Conservation (phyloP, 495 filamentous ascomycete genomes). For the Penicillium coffeae region DNA sequence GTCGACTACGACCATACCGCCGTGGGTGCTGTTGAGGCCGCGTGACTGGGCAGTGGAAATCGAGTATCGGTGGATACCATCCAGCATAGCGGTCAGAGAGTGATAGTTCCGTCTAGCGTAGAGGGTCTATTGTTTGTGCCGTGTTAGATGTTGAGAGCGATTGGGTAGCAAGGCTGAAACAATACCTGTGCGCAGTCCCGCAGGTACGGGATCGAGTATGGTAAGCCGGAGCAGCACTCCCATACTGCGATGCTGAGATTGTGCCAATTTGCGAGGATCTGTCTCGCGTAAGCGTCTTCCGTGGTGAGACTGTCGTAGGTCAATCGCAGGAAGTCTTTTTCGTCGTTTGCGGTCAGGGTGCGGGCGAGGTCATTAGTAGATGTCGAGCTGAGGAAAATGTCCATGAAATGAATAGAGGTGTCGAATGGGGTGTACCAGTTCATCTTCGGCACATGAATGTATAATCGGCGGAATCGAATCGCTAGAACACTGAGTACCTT, state of each 20-base stretch:
- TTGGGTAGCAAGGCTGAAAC: not conserved
- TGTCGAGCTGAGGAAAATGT: conserved; percentile 28
- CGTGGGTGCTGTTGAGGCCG: conserved; percentile 8
- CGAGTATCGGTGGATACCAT: conserved; percentile 33
- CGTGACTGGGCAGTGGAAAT: conserved; percentile 20
- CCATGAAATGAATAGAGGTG: conserved; percentile 29
- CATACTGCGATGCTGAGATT: conserved; percentile 30
- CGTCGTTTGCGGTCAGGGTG: conserved; percentile 25
- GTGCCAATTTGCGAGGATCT: conserved; percentile 27
- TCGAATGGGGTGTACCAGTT: conserved; percentile 33
- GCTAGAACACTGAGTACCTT: conserved; percentile 35
- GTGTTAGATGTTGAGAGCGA: not conserved
- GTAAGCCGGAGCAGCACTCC: conserved; percentile 42
- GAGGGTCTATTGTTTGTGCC: conserved; percentile 21
- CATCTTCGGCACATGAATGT: conserved; percentile 33
- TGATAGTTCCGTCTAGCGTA: conserved; percentile 29
- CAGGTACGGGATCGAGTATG: conserved; percentile 28
- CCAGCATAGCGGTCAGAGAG: conserved; percentile 33
- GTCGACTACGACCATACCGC: conserved; percentile 18
- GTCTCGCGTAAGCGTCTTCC: conserved; percentile 14
- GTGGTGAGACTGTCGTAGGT: conserved; percentile 18
- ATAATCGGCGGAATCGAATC: conserved; percentile 33
- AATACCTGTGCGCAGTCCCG: conserved; percentile 36
- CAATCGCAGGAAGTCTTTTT: conserved; percentile 26
- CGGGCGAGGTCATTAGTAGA: conserved; percentile 31